Percentiles rank a stretch among this genome's conserved stretches.
Evolutionary conservation across 106 monocot genomes (phyloP).

Genomic region (Dendrobium chrysotoxum): DNA sequence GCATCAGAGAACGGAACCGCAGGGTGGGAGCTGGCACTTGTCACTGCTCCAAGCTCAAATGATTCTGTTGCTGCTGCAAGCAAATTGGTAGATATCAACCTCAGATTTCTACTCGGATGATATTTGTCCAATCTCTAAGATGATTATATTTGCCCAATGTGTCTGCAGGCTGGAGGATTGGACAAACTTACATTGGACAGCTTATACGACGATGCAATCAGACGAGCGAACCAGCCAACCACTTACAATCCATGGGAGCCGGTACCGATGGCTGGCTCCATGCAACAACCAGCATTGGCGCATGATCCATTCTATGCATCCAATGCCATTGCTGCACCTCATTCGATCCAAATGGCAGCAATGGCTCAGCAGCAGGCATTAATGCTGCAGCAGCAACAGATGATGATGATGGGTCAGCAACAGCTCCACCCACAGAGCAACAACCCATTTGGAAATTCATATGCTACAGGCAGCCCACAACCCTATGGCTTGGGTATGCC

Average conservation of each 20-base stretch:
- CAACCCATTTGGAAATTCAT: constrained; percentile 73
- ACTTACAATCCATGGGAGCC: constrained; percentile 93
- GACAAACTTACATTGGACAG: constrained; percentile 85
- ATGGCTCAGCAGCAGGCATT: constrained; percentile 89
- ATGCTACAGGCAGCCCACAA: constrained; percentile 26
- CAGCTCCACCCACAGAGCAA: constrained; percentile 23
- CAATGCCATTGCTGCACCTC: constrained; percentile 36
- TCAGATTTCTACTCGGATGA: background rate
- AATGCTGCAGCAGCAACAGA: constrained; percentile 77
- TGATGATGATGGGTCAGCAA: constrained; percentile 60
- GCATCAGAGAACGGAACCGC: constrained; percentile 37
- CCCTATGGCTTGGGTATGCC: constrained; percentile 40
- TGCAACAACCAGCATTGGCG: constrained; percentile 23
- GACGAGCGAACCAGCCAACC: constrained; percentile 49
- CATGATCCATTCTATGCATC: constrained; percentile 79
- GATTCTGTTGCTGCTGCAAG: constrained; percentile 59
- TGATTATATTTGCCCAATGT: background rate
- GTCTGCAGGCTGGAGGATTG: constrained; percentile 65
- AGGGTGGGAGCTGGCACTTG: constrained; percentile 92
- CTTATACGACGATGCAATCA: constrained; percentile 74
- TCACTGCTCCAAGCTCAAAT: constrained; percentile 78
- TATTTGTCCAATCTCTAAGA: background rate
- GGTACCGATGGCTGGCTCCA: constrained; percentile 7
- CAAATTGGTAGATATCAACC: constrained; percentile 51
- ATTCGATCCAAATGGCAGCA: constrained; percentile 67